Base-by-base conservation (phyloP, 139 green algal species). In the Klebsormidium nitens region DNA sequence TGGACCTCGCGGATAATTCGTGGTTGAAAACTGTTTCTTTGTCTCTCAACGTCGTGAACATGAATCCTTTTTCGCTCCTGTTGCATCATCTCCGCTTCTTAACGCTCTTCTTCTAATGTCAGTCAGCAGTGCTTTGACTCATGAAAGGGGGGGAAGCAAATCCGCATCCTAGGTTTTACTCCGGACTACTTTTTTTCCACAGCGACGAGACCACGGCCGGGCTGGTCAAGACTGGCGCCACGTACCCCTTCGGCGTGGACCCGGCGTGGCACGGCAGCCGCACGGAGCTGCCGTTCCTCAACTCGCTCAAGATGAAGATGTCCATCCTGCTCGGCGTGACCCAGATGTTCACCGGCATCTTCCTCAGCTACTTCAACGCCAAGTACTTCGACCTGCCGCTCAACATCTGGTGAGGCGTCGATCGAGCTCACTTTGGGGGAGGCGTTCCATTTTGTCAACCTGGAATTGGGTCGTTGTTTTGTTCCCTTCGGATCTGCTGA, bases 221-320 rank as follows among this genome's bases (percentile, higher is more conserved):
- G 2, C 75, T 91, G 36, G 72, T 59, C 0, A 49, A 68, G 56
- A 57, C 31, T 42, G 66, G 65, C 6, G 46, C 62, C 42, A 6
- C 50, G 36, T 96, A 96, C 75, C 72, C 82, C 14, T 87, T 97
- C 64, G 94, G 94, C n/a, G 83, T 97, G 19, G 94, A 99, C 83
- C 94, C 94, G 1, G 78, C 86, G 0, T 99, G 94, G 94, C 91
- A 95, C 66, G 93, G 94, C 59, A 95, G 87, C 52, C 88, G 90
- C 65, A 93, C 89, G 0, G 94, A 99, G 90, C 87, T 99, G 74
- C 86, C 86, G 1, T 98, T 89, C 79, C 76, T 95, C 56, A 98
- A 99, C 85, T 89, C 83, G 1, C 70, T 98, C 64, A 99, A 99
- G 82, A 99, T 99, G 94, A 99, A 99, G 87, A 95, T 98, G 90